Conservation (phyloP, 1,284 basidiomycete species). For the Termitomyces sp. region DNA sequence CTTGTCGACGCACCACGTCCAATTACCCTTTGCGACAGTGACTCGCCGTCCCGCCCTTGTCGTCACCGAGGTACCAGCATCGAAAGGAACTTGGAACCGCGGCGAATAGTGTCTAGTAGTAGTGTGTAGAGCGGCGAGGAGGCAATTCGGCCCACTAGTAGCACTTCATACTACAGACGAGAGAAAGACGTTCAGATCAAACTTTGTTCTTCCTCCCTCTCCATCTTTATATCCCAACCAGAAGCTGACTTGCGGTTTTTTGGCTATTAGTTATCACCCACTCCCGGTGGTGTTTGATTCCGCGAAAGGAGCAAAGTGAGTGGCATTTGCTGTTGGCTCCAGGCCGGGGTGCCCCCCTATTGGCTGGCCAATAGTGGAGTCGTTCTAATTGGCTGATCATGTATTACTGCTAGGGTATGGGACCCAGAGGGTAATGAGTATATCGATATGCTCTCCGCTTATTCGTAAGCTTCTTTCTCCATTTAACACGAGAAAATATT, state of each 20-base stretch:
- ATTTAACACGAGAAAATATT: slow-evolving; percentile 1
- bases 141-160: neutral
- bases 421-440: slow-evolving; percentile 93
- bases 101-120: slow-evolving; percentile 2
- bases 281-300: slow-evolving; percentile 92
- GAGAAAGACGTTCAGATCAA: neutral
- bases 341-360: neutral
- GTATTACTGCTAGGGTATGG: slow-evolving; percentile 69
- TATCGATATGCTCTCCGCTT: slow-evolving; percentile 96
- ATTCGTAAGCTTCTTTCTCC: slow-evolving; percentile 65
- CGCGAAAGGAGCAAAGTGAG: slow-evolving; percentile 84
- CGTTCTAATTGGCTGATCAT: slow-evolving; percentile 18
- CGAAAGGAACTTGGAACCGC: slow-evolving; percentile 2
- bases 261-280: slow-evolving; percentile 85
- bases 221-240: slow-evolving; percentile 14
- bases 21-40: slow-evolving; percentile 20
- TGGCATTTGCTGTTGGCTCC: slow-evolving; percentile 29
- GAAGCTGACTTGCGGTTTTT: slow-evolving; percentile 29
- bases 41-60: slow-evolving; percentile 18
- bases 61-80: slow-evolving; percentile 17
- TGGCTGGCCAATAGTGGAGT: neutral
- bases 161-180: slow-evolving; percentile 1
- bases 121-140: slow-evolving; percentile 1
- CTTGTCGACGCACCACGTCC: slow-evolving; percentile 18
- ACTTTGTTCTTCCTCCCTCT: slow-evolving; percentile 13